These are phyloP conservation scores for Fusarium luffae DNA, from an alignment of 2,329 filamentous ascomycete genomes.

Conservation along the genomic window DNA sequence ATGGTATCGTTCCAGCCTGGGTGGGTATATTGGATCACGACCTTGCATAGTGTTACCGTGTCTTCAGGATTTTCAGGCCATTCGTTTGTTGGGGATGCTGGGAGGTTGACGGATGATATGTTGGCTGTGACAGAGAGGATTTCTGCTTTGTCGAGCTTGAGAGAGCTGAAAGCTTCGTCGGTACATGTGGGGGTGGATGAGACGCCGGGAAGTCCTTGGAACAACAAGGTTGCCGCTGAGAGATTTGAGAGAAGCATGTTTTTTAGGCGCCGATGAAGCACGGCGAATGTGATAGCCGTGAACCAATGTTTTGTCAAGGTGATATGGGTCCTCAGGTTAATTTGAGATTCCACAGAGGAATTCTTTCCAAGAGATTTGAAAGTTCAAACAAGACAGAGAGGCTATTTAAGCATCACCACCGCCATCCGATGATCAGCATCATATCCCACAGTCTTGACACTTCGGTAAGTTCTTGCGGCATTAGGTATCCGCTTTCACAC, in stretches of 20 bases:
- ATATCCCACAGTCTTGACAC: not conserved
- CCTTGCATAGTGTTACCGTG: not conserved
- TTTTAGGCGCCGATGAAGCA: not conserved
- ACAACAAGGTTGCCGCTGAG: not conserved
- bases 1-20: constrained; percentile 30
- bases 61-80: constrained; percentile 1
- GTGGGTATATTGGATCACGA: constrained; percentile 24
- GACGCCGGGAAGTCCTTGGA: not conserved
- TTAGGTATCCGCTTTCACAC: not conserved
- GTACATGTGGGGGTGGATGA: not conserved
- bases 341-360: accelerated
- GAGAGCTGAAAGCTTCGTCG: not conserved
- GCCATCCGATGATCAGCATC: not conserved
- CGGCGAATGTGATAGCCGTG: accelerated
- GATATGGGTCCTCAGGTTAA: too few relatives aligned
- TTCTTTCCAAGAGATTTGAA: too few relatives aligned
- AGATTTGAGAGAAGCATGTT: constrained; percentile 8
- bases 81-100: not conserved
- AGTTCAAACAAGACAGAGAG: too few relatives aligned
- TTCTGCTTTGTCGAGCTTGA: constrained; percentile 1
- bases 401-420: not conserved
- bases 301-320: accelerated
- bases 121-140: constrained; percentile 1
- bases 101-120: not conserved
- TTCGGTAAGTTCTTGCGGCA: not conserved